Evolutionary conservation across 495 filamentous ascomycete species (phyloP).

Genomic region (Aspergillus ellipticus): DNA sequence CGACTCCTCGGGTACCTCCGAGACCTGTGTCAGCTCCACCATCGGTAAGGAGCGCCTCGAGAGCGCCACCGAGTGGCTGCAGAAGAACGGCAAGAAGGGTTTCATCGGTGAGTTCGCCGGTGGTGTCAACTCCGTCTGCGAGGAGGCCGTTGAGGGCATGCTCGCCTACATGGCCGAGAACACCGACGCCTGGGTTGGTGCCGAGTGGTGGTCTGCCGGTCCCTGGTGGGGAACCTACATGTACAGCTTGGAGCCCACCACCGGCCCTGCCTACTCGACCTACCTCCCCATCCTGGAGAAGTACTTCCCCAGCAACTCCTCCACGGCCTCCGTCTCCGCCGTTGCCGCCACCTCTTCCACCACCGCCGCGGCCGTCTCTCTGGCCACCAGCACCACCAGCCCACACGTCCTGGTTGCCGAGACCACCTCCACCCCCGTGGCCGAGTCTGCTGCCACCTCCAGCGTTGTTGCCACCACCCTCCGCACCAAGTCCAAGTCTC

Average conservation of each 20-base stretch:
- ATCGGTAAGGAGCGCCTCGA: conserved; percentile 62
- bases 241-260: conserved; percentile 58
- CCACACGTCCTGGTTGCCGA: background rate
- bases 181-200: conserved; percentile 68
- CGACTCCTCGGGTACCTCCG: conserved; percentile 57
- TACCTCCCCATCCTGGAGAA: conserved; percentile 35
- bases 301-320: conserved; percentile 24
- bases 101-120: conserved; percentile 72
- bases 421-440: background rate
- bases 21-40: conserved; percentile 56
- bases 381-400: background rate
- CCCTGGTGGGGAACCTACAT: conserved; percentile 58
- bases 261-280: conserved; percentile 47
- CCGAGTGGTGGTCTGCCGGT: conserved; percentile 67
- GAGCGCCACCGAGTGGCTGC: conserved; percentile 66
- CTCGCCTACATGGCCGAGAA: conserved; percentile 56
- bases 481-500: background rate
- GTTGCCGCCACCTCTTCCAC: background rate
- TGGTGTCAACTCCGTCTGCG: conserved; percentile 61
- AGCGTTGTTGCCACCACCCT: background rate
- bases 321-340: background rate
- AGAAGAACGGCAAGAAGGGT: conserved; percentile 62
- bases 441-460: background rate
- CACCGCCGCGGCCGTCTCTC: background rate
- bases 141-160: conserved; percentile 62